Conservation (phyloP, 176 grass and related monocot species). For the Aegilops bicornis region DNA sequence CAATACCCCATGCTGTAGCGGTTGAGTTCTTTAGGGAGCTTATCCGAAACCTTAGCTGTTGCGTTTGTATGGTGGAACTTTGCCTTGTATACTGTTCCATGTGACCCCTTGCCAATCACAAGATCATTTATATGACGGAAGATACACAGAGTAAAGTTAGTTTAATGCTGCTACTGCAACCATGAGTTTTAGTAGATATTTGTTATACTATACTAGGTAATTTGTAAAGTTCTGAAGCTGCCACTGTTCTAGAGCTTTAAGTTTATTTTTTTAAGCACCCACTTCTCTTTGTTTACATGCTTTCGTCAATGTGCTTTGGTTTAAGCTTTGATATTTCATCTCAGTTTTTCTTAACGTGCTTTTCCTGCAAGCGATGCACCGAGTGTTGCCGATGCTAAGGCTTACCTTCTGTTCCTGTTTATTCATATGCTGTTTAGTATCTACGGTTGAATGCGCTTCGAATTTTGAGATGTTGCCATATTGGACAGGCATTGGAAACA, state of each 20-base stretch:
- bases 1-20: constrained; percentile 71
- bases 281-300: background rate
- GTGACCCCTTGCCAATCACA: constrained; percentile 65
- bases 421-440: background rate
- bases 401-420: background rate
- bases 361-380: background rate
- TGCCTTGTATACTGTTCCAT: constrained; percentile 83
- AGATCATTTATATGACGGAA: background rate
- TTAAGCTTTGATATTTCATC: background rate
- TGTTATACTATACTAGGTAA: background rate
- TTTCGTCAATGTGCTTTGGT: background rate
- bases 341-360: background rate
- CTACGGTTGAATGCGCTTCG: background rate
- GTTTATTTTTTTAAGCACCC: background rate
- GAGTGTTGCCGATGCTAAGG: background rate
- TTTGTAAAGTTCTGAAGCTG: background rate
- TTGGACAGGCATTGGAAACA: too few relatives aligned
- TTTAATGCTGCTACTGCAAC: background rate
- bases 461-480: background rate
- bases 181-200: background rate
- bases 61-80: constrained; percentile 64
- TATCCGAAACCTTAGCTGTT: constrained; percentile 69
- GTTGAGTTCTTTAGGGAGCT: constrained; percentile 53
- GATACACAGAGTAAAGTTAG: background rate
- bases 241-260: background rate